Evolutionary conservation across 2,329 filamentous ascomycete genomes (phyloP).

Genomic region (Colletotrichum coccodes): DNA sequence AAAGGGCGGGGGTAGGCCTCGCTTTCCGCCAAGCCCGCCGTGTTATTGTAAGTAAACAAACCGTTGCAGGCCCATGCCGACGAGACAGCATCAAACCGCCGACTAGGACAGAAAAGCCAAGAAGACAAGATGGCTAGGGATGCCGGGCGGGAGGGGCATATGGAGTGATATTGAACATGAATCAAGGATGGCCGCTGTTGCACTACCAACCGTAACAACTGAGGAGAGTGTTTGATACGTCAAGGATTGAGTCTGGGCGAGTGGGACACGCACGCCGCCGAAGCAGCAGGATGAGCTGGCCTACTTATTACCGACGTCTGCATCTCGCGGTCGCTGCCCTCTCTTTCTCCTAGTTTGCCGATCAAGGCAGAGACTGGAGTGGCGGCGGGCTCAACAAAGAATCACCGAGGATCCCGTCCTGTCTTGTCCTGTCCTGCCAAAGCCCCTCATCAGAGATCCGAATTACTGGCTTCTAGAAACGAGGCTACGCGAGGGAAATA

Average conservation of each 20-base stretch:
- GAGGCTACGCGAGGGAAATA: neutral
- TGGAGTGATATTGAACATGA: neutral
- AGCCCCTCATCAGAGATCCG: constrained; percentile 17
- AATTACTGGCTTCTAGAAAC: neutral
- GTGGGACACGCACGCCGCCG: neutral
- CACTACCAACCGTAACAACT: neutral
- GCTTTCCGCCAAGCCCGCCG: neutral
- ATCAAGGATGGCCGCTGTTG: neutral
- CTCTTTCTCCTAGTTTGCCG: neutral
- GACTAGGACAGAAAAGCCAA: neutral
- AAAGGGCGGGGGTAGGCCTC: neutral
- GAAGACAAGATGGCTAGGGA: neutral
- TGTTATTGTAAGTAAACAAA: constrained; percentile 9
- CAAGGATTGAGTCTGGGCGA: neutral
- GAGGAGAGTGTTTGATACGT: neutral
- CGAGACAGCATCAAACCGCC: neutral
- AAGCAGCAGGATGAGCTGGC: neutral
- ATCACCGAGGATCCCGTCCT: neutral
- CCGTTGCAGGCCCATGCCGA: neutral
- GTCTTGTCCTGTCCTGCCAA: neutral
- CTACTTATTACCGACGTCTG: neutral
- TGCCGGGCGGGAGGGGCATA: neutral
- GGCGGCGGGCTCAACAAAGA: neutral
- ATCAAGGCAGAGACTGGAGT: neutral
- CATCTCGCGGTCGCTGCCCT: neutral